phyloP scores from a whole-genome alignment of 2,329 filamentous ascomycete species.

The Fusarium robinianum region DNA sequence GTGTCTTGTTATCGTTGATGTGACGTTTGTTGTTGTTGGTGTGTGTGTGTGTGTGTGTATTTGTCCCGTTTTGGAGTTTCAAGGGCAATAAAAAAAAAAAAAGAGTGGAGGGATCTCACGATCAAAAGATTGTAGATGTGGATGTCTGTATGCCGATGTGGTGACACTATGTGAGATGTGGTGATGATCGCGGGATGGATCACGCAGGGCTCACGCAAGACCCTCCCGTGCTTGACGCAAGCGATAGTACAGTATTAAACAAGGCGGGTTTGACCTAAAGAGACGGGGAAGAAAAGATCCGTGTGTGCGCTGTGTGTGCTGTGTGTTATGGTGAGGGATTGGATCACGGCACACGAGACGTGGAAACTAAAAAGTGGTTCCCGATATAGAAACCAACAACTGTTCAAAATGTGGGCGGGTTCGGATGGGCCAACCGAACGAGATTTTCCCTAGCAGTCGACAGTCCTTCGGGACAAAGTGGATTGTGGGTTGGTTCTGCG shows the following conservation, averaged over 20 bases:
- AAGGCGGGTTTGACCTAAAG: no score
- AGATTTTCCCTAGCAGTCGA: conserved; percentile 3
- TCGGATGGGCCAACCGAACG: conserved; percentile 10
- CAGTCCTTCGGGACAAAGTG: no score
- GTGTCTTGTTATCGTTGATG: no score
- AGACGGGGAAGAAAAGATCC: conserved; percentile 17
- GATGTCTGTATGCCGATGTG: conserved; percentile 12
- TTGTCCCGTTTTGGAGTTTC: no score
- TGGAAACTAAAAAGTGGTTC: conserved; percentile 25
- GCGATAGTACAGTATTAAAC: not conserved
- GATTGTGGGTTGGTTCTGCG: no score
- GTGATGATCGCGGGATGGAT: conserved; percentile 29
- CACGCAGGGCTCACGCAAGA: conserved; percentile 27
- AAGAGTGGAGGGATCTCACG: not conserved
- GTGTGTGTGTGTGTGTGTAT: no score
- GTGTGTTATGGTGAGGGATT: no score
- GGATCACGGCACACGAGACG: no score
- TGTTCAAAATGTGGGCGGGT: conserved; percentile 11
- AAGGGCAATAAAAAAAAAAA: no score
- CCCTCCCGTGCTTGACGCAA: conserved; percentile 1
- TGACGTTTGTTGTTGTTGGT: no score
- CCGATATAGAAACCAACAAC: conserved; percentile 14
- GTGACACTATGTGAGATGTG: conserved; percentile 19
- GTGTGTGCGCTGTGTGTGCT: no score
- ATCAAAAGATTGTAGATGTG: not conserved